Conservation (phyloP, 257 asterid genomes). For the Ilex asprella region DNA sequence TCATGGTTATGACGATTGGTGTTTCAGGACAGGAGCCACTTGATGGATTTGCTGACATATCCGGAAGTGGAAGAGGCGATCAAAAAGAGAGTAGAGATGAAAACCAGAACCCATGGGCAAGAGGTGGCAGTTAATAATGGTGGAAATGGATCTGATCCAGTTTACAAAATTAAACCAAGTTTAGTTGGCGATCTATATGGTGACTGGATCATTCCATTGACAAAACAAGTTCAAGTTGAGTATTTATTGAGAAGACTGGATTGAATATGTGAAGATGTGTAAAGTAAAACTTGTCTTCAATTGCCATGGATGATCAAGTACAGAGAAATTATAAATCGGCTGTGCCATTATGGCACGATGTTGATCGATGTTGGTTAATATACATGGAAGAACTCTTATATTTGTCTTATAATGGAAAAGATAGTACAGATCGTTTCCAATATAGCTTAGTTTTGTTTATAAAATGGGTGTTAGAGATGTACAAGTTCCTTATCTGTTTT, state of each 20-base stretch:
- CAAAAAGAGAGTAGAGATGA: constrained; percentile 66
- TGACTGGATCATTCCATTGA: constrained; percentile 92
- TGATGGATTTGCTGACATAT: constrained; percentile 67
- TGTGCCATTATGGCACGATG: no score
- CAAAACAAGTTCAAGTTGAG: constrained; percentile 83
- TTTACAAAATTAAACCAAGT: constrained; percentile 66
- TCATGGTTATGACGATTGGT: not conserved
- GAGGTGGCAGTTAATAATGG: constrained; percentile 33
- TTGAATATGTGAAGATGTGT: constrained; percentile 3
- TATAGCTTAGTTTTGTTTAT: no score
- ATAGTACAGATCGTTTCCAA: no score
- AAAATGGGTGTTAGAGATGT: no score
- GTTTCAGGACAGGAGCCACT: constrained; percentile 42
- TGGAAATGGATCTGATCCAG: constrained; percentile 29
- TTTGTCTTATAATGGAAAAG: no score
- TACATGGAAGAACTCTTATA: no score
- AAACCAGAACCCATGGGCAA: constrained; percentile 73
- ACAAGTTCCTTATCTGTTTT: no score
- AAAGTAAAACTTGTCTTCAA: no score
- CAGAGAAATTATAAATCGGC: no score
- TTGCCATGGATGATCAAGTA: no score
- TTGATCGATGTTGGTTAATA: no score
- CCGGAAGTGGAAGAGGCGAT: constrained; percentile 67
- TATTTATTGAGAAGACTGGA: constrained; percentile 78
- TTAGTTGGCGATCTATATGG: constrained; percentile 66